Evolutionary conservation across 257 asterid species (phyloP).

Genomic region (Nicotiana sylvestris): DNA sequence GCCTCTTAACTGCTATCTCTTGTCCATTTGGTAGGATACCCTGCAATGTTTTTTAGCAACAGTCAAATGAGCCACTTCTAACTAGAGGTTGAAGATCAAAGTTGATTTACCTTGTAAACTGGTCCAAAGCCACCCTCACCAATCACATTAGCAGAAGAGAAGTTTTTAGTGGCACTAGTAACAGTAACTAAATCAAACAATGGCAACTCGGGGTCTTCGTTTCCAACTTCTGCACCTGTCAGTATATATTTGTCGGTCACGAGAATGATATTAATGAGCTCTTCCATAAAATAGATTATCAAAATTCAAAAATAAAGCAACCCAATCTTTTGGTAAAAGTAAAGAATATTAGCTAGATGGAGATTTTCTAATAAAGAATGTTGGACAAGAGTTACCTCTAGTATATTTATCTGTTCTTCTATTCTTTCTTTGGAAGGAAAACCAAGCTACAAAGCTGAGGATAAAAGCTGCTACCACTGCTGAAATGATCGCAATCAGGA

Average conservation of each 20-base stretch:
- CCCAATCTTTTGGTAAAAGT: not conserved
- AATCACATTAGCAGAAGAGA: constrained; percentile 6
- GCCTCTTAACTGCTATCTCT: constrained; percentile 15
- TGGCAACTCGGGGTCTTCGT: constrained; percentile 11
- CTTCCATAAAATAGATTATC: not conserved
- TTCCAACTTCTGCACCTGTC: not conserved
- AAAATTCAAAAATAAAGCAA: too few species aligned
- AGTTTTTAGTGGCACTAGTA: not conserved
- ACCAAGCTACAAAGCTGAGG: not conserved
- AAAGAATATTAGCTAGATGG: not conserved
- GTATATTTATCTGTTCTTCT: not conserved
- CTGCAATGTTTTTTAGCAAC: not conserved
- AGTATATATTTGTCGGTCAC: too few species aligned
- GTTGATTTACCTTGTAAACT: not conserved
- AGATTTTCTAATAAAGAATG: too few species aligned
- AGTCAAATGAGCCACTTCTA: not conserved
- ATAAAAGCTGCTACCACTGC: not conserved
- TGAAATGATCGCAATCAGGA: not conserved
- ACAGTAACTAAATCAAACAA: constrained; percentile 5
- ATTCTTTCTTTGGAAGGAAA: not conserved
- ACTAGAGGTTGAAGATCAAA: not conserved
- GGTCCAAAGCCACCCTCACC: not conserved
- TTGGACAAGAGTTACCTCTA: not conserved
- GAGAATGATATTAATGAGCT: not conserved
- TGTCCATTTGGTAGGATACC: constrained; percentile 4